A percentile compares a stretch with the other conserved stretches of the same genome.
Conservation (phyloP, 441 rosid species). For the Daphne laureola region DNA sequence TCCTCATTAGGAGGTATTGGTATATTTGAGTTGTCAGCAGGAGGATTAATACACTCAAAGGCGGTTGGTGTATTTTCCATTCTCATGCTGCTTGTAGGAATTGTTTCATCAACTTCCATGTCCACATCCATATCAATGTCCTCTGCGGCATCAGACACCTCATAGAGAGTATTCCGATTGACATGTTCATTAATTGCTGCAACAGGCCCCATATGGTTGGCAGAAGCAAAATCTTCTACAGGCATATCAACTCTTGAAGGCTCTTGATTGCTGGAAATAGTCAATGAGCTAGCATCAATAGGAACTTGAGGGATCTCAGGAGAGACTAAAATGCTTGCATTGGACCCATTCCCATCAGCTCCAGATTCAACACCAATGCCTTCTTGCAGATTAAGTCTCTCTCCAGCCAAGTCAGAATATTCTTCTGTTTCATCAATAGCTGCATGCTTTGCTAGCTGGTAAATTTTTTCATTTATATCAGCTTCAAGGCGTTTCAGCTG, state of each 20-base stretch:
- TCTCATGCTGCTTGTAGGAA: constrained; percentile 17
- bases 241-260: constrained; percentile 7
- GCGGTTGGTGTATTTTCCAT: constrained; percentile 19
- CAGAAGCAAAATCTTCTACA: constrained; percentile 17
- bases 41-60: constrained; percentile 30
- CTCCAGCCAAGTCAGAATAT: constrained; percentile 22
- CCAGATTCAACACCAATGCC: constrained; percentile 25
- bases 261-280: constrained; percentile 16
- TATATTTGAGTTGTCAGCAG: constrained; percentile 26
- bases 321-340: constrained; percentile 15
- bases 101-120: constrained; percentile 89
- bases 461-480: constrained; percentile 48
- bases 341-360: constrained; percentile 22
- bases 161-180: constrained; percentile 20
- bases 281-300: constrained; percentile 11
- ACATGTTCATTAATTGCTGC: constrained; percentile 22
- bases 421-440: constrained; percentile 48
- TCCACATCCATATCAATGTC: constrained; percentile 96
- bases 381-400: constrained; percentile 23
- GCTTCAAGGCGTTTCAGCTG: constrained; percentile 67
- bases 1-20: constrained; percentile 75
- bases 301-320: constrained; percentile 25
- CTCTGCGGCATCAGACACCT: constrained; percentile 34
- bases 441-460: constrained; percentile 54
- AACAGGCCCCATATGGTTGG: constrained; percentile 24